These are phyloP conservation scores for Pachyrhizus erosus DNA, from an alignment of 306 rosid species.

Conservation along the genomic window DNA sequence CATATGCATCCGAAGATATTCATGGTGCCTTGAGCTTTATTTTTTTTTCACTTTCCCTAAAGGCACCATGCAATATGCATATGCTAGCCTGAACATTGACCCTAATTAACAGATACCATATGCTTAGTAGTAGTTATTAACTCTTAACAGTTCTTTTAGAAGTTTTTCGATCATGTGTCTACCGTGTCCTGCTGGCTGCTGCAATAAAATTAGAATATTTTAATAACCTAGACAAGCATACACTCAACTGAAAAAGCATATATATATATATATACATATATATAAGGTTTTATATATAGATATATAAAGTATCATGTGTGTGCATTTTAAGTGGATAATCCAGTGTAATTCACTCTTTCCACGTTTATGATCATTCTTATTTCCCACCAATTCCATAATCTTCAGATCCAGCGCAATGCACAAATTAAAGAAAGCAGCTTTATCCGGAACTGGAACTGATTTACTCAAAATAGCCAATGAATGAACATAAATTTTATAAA, in stretches of 20 bases:
- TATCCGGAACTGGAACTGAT: slow-evolving; percentile 33
- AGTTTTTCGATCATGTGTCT: neutral
- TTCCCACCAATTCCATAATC: slow-evolving; percentile 45
- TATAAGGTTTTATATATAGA: neutral
- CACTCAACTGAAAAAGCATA: slow-evolving; percentile 37
- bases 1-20: no score
- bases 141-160: neutral
- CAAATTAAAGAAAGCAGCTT: slow-evolving; percentile 46
- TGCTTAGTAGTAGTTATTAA: neutral
- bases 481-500: slow-evolving; percentile 8
- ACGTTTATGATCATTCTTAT: slow-evolving; percentile 35
- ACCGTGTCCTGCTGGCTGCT: neutral
- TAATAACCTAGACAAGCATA: slow-evolving; percentile 41
- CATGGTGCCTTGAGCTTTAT: neutral
- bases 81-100: neutral
- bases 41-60: neutral
- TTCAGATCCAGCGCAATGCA: slow-evolving; percentile 42
- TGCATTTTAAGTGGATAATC: slow-evolving; percentile 24
- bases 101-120: neutral
- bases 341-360: slow-evolving; percentile 37
- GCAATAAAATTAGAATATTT: neutral
- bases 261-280: neutral
- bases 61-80: neutral
- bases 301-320: slow-evolving; percentile 25
- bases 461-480: slow-evolving; percentile 43